A percentile compares a stretch with the other conserved stretches of the same genome.
phyloP scores from a whole-genome alignment of 257 asterid genomes.

The Lycium barbarum region DNA sequence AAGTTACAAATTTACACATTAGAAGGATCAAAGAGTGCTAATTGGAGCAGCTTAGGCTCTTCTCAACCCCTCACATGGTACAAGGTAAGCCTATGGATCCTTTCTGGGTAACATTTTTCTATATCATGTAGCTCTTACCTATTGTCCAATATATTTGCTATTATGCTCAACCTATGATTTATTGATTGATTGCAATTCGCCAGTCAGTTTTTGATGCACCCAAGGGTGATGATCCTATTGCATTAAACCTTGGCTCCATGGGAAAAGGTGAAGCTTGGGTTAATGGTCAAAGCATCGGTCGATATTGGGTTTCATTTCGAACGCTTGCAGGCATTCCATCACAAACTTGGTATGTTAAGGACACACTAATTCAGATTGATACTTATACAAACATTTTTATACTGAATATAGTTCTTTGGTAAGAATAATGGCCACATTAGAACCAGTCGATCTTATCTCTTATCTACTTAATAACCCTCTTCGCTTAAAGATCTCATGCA shows the following conservation, averaged over 20 bases:
- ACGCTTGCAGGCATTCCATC: conserved; percentile 67
- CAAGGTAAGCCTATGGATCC: conserved; percentile 55
- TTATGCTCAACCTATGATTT: not conserved
- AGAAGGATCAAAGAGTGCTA: conserved; percentile 47
- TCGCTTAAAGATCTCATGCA: conserved; percentile 3
- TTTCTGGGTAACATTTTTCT: not conserved
- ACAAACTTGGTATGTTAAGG: conserved; percentile 66
- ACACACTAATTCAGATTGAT: not conserved
- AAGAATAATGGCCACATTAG: conserved; percentile 21
- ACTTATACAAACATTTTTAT: not conserved
- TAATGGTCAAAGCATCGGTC: conserved; percentile 81
- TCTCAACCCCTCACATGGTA: conserved; percentile 83
- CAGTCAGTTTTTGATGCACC: conserved; percentile 80
- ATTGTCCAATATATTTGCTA: not conserved
- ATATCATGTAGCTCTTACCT: not conserved
- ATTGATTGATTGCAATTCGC: not conserved
- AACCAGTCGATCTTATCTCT: not conserved
- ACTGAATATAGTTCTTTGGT: not conserved
- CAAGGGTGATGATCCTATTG: conserved; percentile 65
- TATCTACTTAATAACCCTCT: not conserved
- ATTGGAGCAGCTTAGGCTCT: conserved; percentile 55
- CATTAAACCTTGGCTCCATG: conserved; percentile 82
- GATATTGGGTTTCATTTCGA: conserved; percentile 82
- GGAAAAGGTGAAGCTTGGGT: conserved; percentile 92
- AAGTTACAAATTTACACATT: conserved; percentile 53